Conservation (phyloP, 306 rosid genomes). For the Fragaria iinumae region DNA sequence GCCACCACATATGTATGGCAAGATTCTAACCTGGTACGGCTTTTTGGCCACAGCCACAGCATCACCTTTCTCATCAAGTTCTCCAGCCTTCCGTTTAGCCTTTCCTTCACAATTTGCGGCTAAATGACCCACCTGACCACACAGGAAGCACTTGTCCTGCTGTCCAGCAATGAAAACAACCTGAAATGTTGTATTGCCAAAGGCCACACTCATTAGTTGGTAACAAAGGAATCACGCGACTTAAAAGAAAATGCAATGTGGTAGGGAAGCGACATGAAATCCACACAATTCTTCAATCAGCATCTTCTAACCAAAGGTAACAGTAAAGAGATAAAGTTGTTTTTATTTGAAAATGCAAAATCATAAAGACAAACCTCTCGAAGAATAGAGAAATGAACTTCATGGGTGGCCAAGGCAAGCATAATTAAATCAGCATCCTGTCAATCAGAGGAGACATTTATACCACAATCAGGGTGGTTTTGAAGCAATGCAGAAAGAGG, state of each 20-base stretch:
- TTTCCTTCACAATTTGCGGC: constrained; percentile 89
- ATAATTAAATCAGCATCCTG: constrained; percentile 99
- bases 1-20: background rate
- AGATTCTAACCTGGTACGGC: constrained; percentile 74
- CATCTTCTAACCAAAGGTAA: background rate
- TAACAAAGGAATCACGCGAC: constrained; percentile 15
- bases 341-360: background rate
- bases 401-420: constrained; percentile 97
- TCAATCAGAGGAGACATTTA: constrained; percentile 13
- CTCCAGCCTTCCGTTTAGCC: constrained; percentile 84
- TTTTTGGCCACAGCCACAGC: constrained; percentile 54
- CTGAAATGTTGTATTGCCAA: constrained; percentile 47
- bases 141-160: constrained; percentile 91
- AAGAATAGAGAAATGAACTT: constrained; percentile 91
- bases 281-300: background rate
- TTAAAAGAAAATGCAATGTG: background rate
- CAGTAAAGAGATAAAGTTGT: background rate
- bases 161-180: constrained; percentile 86
- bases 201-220: constrained; percentile 13
- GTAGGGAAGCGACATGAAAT: background rate
- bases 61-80: constrained; percentile 81
- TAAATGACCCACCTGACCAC: constrained; percentile 94
- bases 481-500: background rate
- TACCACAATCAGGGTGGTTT: constrained; percentile 5
- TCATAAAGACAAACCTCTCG: constrained; percentile 70